Base-by-base conservation (phyloP, 2,329 filamentous ascomycete species). In the Bipolaris zeicola region DNA sequence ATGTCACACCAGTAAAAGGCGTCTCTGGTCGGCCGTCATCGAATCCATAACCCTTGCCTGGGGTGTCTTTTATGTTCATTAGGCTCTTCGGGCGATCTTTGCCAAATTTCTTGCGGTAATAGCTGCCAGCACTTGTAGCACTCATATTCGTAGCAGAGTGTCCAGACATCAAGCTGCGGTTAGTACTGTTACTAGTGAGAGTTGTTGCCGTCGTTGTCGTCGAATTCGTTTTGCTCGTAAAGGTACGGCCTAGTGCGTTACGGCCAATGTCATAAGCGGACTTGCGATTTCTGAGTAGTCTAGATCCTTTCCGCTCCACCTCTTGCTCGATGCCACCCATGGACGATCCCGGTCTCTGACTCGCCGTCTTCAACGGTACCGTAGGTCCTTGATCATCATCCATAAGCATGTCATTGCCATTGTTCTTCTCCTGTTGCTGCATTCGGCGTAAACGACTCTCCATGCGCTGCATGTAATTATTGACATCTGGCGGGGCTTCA, bases 71-170 rank as follows among this genome's bases (percentile, higher is more conserved):
- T 53, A 84, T 82, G 38, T 85, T 87, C 63, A 90, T 76, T 3
- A 87, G 86, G 69, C 88, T 91, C 61, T 86, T 85, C 14, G 88
- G 82, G 60, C 88, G 66, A 39, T 76, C 76, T 34, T 69, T 76
- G 68, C 82, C 72, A 76, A 79, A 72, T 63, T 88, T 89, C 69
- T 90, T 90, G 59, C 93, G 87, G 28, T 92, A 93, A 62, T 96
- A 86, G 77, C 94, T 98, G 51, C 93, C 95, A 14, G 95, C 95
- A 77, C 95, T 98, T 14, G 95, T 98, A 48, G 92, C 91, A 74
- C 94, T 98, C 76, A 97, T 92, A 11, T 85, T 94, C 48, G 93
- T 88, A 0, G 95, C 95, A 50, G 95, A 98, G 50, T 86, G 84
- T 3, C 94, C 95, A 74, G 94, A 98, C 94, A 97, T 97, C 41